Evolutionary conservation across 257 asterid species (phyloP), one percentile per base, ranked within the genome.

Genomic region (Gynochthodes officinalis): DNA sequence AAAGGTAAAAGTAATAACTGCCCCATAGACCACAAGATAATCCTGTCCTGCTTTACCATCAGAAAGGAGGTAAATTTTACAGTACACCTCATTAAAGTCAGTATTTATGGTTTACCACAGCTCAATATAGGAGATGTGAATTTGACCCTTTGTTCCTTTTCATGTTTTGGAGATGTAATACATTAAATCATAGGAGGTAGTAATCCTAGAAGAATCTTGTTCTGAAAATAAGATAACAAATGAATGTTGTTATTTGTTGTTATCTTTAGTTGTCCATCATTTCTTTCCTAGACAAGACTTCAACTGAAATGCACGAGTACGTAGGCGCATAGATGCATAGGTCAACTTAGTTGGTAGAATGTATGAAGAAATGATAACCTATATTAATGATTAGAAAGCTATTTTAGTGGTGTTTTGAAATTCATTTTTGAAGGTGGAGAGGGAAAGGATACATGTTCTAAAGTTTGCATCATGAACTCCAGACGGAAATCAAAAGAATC

Each of bases 371-470:
- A 52, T 49, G 2, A 42, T 23, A 39, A 4, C 19, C 50, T 35
- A n/a, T 37, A 49, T 49, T 49, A 7, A 16, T 32, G 21, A 5
- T 61, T 18, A 15, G 15, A 33, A 16, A 3, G 19, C 39, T 14
- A 30, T 12, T 32, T 15, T 60, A 14, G 39, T 61, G 13, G 54
- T 14, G 21, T 14, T 14, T 16, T 30, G 27, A 16, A 18, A 7
- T 27, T 49, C 60, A 28, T 49, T 32, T 19, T 21, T 50, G 62
- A n/a, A 4, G 73, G 73, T 62, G 59, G n/a, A 68, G 53, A 64
- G 3, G 28, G 46, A 63, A 64, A 64, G 37, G 35, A 3, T 53
- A 25, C 60, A 53, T 53, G 21, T 7, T 23, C 53, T 39, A n/a
- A 40, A 39, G 53, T n/a, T 42, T 53, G 12, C 6, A 27, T 64